Conservation (phyloP, 2,329 filamentous ascomycete species). For the Colletotrichum ledebouriae region DNA sequence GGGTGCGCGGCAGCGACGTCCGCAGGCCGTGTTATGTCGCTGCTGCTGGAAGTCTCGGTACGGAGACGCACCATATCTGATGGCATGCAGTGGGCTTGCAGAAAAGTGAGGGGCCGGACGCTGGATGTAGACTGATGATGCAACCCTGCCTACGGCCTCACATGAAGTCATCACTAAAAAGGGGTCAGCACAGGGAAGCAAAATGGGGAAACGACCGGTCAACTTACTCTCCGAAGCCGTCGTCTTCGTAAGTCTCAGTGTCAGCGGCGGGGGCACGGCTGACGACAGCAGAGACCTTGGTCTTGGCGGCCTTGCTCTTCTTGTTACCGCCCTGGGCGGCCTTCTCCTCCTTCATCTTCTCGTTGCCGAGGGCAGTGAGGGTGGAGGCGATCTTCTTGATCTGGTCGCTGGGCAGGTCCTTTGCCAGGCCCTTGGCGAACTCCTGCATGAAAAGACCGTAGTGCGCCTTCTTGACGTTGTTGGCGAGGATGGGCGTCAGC, state of each 20-base stretch:
- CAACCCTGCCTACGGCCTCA: slow-evolving; percentile 58
- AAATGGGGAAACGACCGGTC: not conserved
- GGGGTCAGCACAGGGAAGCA: slow-evolving; percentile 43
- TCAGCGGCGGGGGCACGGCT: slow-evolving; percentile 74
- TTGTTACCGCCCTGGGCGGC: slow-evolving; percentile 92
- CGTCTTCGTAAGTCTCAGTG: slow-evolving; percentile 83
- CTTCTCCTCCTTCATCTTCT: slow-evolving; percentile 99
- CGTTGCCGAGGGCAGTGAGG: slow-evolving; percentile 91
- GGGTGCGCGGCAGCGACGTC: slow-evolving; percentile 18
- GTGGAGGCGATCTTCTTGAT: slow-evolving; percentile 95
- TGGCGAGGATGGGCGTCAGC: slow-evolving; percentile 81
- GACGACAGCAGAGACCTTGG: slow-evolving; percentile 85
- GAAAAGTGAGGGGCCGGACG: slow-evolving; percentile 21
- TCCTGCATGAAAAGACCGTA: slow-evolving; percentile 93
- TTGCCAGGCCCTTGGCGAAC: slow-evolving; percentile 87
- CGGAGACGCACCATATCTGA: slow-evolving; percentile 23
- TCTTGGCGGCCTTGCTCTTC: slow-evolving; percentile 98
- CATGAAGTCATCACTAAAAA: slow-evolving; percentile 77
- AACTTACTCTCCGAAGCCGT: slow-evolving; percentile 85
- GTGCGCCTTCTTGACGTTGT: slow-evolving; percentile 87
- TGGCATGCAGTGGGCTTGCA: slow-evolving; percentile 23
- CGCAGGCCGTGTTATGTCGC: slow-evolving; percentile 1
- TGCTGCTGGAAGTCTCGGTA: slow-evolving; percentile 20
- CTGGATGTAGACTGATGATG: slow-evolving; percentile 38
- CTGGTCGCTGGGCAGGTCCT: slow-evolving; percentile 90